Evolutionary conservation across 306 rosid genomes (phyloP), one percentile per base, ranked within the genome.

Genomic region (Corylus avellana): DNA sequence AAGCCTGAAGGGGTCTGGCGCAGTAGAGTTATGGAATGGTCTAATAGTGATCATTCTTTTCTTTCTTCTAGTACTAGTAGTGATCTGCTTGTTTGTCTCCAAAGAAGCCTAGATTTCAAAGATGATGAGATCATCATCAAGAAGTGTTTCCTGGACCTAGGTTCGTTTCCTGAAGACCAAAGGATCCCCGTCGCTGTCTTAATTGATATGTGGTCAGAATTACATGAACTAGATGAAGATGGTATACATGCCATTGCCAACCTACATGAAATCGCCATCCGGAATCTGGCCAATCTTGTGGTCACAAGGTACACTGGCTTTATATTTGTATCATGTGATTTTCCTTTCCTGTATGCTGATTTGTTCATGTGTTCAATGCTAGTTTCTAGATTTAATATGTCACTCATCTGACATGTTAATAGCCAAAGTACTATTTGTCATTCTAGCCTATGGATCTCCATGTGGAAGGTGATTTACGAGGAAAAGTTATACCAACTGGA

Each of bases 141-240:
- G 79, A 88, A 93, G 56, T 86, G 94, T 84, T 93, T 93, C 89
- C 67, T 85, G 81, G 98, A 93, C 84, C 84, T 93, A 17, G 88
- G 89, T 35, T 83, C 86, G 57, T 91, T 93, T 77, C 94, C 91
- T 0, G 92, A 87, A 79, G 88, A 90, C 75, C 89, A 75, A 70
- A 88, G 85, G 75, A 90, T 91, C 22, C 86, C 87, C 55, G 87
- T 46, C 55, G 17, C 86, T 39, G 79, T 78, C 64, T 87, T 93
- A 12, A 55, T 86, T 70, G 92, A 90, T 82, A 89, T 89, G 73
- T 90, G 90, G 91, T 49, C 71, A 14, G 93, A 82, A 63, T 79
- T 81, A 63, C 75, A 93, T 56, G 72, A 74, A 14, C 75, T 80
- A 54, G 74, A 79, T 50, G 77, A 82, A n/a, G 79, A 78, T 20